Evolutionary conservation across 257 asterid genomes (phyloP).

Genomic region (Marsdenia floribunda): DNA sequence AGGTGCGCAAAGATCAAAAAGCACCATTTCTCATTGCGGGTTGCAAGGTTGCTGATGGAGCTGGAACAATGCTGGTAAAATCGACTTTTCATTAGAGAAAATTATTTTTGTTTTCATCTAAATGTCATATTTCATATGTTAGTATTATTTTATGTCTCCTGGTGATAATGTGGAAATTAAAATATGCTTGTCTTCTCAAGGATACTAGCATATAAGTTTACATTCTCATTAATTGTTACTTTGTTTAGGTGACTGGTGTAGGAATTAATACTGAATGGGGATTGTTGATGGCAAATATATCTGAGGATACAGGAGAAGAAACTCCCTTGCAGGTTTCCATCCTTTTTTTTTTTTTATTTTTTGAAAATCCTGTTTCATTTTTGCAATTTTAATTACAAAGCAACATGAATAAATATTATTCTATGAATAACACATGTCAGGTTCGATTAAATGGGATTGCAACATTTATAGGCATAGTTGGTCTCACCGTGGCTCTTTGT

Average conservation of each 20-base stretch:
- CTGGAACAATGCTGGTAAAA: constrained; percentile 89
- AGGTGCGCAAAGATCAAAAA: constrained; percentile 78
- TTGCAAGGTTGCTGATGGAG: constrained; percentile 97
- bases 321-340: constrained; percentile 95
- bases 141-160: neutral
- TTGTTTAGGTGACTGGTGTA: constrained; percentile 74
- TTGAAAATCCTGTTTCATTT: neutral
- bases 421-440: constrained; percentile 30
- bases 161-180: neutral
- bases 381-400: neutral
- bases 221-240: constrained; percentile 13
- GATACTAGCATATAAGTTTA: neutral
- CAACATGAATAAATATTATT: neutral
- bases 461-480: constrained; percentile 89
- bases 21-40: constrained; percentile 95
- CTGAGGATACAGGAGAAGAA: constrained; percentile 98
- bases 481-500: constrained; percentile 71
- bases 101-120: neutral
- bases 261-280: constrained; percentile 99
- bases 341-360: neutral
- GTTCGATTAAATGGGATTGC: constrained; percentile 97
- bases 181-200: too few species aligned
- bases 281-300: constrained; percentile 88
- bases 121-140: neutral
- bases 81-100: neutral